These are phyloP conservation scores for Podosphaera xanthii DNA, from an alignment of 2,329 filamentous ascomycete genomes.

Conservation along the genomic window DNA sequence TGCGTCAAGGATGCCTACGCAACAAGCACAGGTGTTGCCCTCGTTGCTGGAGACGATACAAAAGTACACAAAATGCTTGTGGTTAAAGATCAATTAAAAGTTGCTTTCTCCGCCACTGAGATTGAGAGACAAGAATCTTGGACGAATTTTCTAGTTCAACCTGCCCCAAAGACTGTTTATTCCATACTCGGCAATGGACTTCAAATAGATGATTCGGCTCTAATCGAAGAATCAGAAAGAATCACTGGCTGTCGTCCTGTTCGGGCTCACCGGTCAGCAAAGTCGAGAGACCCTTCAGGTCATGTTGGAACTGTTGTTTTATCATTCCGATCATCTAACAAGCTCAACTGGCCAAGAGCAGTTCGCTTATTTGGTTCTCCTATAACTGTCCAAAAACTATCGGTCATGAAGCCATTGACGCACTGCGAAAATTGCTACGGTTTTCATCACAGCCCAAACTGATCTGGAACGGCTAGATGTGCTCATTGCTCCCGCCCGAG, in stretches of 20 bases:
- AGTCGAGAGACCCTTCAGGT: not conserved
- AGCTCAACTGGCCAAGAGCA: not conserved
- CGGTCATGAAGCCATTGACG: not conserved
- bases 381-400: not conserved
- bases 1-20: not conserved
- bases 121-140: not conserved
- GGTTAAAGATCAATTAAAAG: not conserved
- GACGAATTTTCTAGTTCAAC: not conserved
- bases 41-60: not conserved
- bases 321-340: not conserved
- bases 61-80: not conserved
- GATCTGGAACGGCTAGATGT: not conserved
- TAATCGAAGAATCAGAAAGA: not conserved
- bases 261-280: not conserved
- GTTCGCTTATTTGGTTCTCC: not conserved
- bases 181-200: not conserved
- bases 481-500: not conserved
- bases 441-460: not conserved
- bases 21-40: not conserved
- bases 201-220: not conserved
- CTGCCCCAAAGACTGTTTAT: not conserved
- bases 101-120: not conserved
- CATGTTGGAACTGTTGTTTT: not conserved
- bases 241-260: not conserved
- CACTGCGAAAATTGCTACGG: not conserved